Base-by-base conservation (phyloP, 1,139 yeast genomes). In the Saccharomyces uvarum region DNA sequence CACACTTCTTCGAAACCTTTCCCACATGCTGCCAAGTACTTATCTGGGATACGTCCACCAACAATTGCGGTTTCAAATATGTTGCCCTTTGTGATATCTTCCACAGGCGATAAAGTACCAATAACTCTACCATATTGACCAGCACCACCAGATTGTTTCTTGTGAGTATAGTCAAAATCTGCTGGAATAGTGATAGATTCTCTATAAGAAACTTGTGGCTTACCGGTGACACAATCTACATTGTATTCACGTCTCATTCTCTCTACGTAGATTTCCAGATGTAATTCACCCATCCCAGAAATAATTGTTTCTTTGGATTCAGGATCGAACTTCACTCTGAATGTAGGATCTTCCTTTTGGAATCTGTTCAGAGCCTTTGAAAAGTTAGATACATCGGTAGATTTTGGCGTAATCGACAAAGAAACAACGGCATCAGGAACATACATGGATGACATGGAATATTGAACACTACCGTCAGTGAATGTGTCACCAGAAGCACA, bases 401-500 rank as follows among this genome's bases (percentile, higher is more conserved):
- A 76, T 70, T 87, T 88, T 55, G 99, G 99, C 42, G 84, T 80
- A 67, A 93, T 86, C 16, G 97, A 86, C 56, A 95, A 77, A 2
- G 98, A 93, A 57, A 93, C 91, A 61, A 95, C 99, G 0, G 99
- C 97, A 73, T 93, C 99, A 4, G 99, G 99, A 58, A 93, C 98
- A 74, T 80, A 93, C 99, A 93, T 93, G 7, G 98, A 88, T 57
- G 95, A 84, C 98, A 93, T 91, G 57, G 97, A 85, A 65, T 87
- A 86, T 62, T 84, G 78, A 57, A 83, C 76, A 50, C 80, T 79
- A 51, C 95, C 91, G 66, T 87, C 95, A 53, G 96, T 86, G 73
- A 93, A 93, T 8, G 98, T 90, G 70, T 93, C 99, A 69, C 99
- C 99, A 8, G 99, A 95, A n/a, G 98, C 86, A 79, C 99, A 93